phyloP scores from a whole-genome alignment of 495 filamentous ascomycete genomes.

The Pyronema domesticum region DNA sequence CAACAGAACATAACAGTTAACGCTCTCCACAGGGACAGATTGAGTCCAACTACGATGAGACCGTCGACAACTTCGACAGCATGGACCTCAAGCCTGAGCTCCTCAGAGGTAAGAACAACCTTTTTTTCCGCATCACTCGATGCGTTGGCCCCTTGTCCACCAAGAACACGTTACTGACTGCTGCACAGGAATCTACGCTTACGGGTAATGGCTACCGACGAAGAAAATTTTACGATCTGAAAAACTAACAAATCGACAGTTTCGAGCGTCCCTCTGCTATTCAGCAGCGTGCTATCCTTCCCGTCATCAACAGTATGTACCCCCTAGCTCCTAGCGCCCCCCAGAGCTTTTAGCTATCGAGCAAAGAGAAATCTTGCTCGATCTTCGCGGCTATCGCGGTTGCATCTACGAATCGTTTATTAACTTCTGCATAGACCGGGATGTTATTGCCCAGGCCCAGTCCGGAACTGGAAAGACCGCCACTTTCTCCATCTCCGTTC shows the following conservation, averaged over 20 bases:
- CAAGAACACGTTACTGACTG: constrained; percentile 1
- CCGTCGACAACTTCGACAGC: constrained; percentile 93
- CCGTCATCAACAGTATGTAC: constrained; percentile 91
- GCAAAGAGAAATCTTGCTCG: constrained; percentile 4
- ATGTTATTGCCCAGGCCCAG: constrained; percentile 98
- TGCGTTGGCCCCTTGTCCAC: neutral
- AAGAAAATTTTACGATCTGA: neutral
- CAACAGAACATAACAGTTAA: neutral
- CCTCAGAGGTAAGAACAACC: constrained; percentile 61
- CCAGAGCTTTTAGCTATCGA: neutral
- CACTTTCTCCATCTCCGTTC: constrained; percentile 94
- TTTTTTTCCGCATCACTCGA: neutral
- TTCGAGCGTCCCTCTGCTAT: constrained; percentile 99
- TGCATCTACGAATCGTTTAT: neutral
- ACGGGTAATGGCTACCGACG: constrained; percentile 35
- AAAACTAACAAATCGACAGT: constrained; percentile 22
- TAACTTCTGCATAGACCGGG: constrained; percentile 45
- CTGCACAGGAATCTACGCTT: constrained; percentile 78
- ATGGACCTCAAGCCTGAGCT: constrained; percentile 95
- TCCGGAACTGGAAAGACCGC: constrained; percentile 99
- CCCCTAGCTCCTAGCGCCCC: constrained; percentile 1
- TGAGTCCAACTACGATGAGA: constrained; percentile 99
- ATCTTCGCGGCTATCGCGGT: constrained; percentile 1
- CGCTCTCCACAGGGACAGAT: constrained; percentile 54
- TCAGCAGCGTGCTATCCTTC: constrained; percentile 98